These are phyloP conservation scores for Sclerotinia nivalis DNA, from an alignment of 2,329 filamentous ascomycete genomes.

Conservation along the genomic window DNA sequence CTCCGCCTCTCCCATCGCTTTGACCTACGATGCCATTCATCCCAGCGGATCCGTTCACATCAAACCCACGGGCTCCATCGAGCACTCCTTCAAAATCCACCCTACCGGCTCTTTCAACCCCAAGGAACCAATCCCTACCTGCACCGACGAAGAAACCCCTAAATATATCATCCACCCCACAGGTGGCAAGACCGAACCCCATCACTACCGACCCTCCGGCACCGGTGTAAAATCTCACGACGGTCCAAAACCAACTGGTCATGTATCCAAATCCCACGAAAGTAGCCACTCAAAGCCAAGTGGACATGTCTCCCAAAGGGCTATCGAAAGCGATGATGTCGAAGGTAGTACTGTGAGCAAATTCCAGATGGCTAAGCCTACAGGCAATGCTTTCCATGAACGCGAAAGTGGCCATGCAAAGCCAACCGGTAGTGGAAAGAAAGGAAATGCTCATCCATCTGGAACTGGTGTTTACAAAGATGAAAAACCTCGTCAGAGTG, in stretches of 20 bases:
- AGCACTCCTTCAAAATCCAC: background rate
- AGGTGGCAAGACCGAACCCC: background rate
- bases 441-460: background rate
- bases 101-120: background rate
- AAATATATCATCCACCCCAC: background rate
- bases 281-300: background rate
- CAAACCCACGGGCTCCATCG: background rate
- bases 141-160: background rate
- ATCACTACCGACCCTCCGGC: background rate
- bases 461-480: background rate
- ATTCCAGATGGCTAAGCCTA: background rate
- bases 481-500: background rate
- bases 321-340: background rate
- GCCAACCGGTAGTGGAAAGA: background rate
- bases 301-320: background rate
- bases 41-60: background rate
- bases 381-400: background rate
- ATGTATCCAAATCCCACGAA: background rate
- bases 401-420: background rate
- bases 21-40: background rate
- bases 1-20: slow-evolving; percentile 10
- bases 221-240: background rate
- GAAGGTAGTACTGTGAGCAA: background rate
- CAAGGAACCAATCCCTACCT: background rate
- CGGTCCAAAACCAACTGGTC: background rate